Evolutionary conservation across 2,329 filamentous ascomycete species (phyloP), one percentile per base, ranked within the genome.

Genomic region (Aspergillus texensis): DNA sequence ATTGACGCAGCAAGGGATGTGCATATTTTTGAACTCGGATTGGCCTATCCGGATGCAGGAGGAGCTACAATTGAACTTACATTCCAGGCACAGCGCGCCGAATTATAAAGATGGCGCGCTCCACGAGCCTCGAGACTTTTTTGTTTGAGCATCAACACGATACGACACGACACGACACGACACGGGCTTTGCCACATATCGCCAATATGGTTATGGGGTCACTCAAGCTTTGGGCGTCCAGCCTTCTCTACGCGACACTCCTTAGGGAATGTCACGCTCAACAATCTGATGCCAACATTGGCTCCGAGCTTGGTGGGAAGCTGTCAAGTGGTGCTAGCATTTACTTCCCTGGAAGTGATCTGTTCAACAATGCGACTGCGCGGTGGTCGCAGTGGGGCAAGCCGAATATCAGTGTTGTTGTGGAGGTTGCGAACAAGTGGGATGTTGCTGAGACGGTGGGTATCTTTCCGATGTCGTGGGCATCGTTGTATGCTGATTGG

Each of bases 381-480:
- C 52, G 66, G 46, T 66, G 64, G 64, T 68, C 66, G 8, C 10
- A 59, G 3, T 68, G 55, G 14, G 30, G 55, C 11, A n/a, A 43
- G 8, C 64, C 66, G 0, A 61, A 60, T 34, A 57, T 66, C 24
- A 68, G 56, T 1, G 56, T 64, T 6, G 66, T 66, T n/a, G 64
- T 68, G 19, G 58, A 65, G 32, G 61, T 66, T 4, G 64, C 64
- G 2, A 56, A 57, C 14, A 30, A 60, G 32, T 48, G 62, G 36
- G 58, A 68, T 43, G 64, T 63, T 28, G 56, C 36, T 24, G 59
- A 50, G 41, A 61, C 66, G 21, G 62, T 66, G 45, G 34, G 60
- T 58, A 36, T 56, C 30, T 43, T 21, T 16, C 16, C 16, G 4
- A 2, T 5, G 6, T 36, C 11, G 4, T 21, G 3, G 26, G 45